phyloP scores from a whole-genome alignment of 2,329 filamentous ascomycete genomes.

The Sporothrix luriei region DNA sequence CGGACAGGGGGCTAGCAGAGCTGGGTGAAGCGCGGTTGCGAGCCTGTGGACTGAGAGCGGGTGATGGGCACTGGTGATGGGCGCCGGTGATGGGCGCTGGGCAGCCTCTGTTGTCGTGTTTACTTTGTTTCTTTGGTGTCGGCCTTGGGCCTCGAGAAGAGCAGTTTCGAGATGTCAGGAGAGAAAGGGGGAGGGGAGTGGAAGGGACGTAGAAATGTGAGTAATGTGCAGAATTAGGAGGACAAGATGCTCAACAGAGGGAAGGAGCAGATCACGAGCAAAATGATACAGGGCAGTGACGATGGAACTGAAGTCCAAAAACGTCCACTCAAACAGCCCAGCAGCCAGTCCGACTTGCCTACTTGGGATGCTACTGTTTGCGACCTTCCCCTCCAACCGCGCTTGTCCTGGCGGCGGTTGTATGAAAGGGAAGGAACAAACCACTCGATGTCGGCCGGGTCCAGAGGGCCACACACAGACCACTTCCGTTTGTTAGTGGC shows the following conservation, averaged over 20 bases:
- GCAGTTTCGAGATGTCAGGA: not conserved
- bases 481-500: slow-evolving; percentile 8
- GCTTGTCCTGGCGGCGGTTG: slow-evolving; percentile 1
- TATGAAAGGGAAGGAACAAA: slow-evolving; percentile 20
- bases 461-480: not conserved
- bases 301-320: not conserved
- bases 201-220: not conserved
- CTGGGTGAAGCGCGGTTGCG: not conserved
- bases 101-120: not conserved
- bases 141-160: slow-evolving; percentile 19
- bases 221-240: not conserved
- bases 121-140: slow-evolving; percentile 1
- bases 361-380: slow-evolving; percentile 22
- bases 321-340: not conserved
- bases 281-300: slow-evolving; percentile 9
- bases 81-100: slow-evolving; percentile 2
- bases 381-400: not conserved
- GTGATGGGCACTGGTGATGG: slow-evolving; percentile 4
- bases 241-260: no score
- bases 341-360: slow-evolving; percentile 23
- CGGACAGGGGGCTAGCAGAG: slow-evolving; percentile 25
- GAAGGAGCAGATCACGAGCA: no score
- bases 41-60: slow-evolving; percentile 10
- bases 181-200: not conserved
- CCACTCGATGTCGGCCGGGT: slow-evolving; percentile 1